Evolutionary conservation across 2,329 filamentous ascomycete genomes (phyloP).

Genomic region (Penicillium olsonii): DNA sequence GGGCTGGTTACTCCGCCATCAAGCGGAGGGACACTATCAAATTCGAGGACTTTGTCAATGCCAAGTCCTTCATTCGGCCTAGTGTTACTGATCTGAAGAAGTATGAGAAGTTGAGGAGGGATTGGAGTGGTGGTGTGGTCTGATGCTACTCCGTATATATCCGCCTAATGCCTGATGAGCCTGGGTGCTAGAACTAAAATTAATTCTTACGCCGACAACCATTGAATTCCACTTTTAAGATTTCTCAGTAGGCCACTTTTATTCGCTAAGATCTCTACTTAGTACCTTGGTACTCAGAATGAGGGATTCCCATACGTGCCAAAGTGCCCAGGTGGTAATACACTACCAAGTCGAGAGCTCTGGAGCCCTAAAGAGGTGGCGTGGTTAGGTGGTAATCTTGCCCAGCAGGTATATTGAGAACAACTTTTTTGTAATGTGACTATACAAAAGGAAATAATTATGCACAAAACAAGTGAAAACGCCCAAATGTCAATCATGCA

Average conservation of each 20-base stretch:
- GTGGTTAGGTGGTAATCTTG: background rate
- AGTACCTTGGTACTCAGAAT: too few relatives aligned
- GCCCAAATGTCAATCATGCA: constrained; percentile 24
- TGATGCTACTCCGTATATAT: constrained; percentile 16
- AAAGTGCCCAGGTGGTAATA: too few relatives aligned
- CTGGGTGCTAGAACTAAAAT: too few relatives aligned
- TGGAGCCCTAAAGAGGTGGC: too few relatives aligned
- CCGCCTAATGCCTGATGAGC: background rate
- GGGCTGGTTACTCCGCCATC: constrained; percentile 61
- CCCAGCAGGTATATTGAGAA: background rate
- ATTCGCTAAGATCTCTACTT: too few relatives aligned
- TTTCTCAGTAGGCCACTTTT: too few relatives aligned
- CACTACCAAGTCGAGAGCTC: too few relatives aligned
- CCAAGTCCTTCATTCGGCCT: constrained; percentile 43
- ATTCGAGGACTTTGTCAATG: constrained; percentile 45
- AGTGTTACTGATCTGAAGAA: constrained; percentile 60
- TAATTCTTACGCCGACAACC: too few relatives aligned
- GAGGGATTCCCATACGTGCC: too few relatives aligned
- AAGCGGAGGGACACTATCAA: constrained; percentile 51
- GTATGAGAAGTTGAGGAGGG: constrained; percentile 57
- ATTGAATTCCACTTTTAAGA: too few relatives aligned
- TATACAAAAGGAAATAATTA: constrained; percentile 28
- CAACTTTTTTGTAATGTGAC: constrained; percentile 31
- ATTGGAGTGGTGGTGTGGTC: constrained; percentile 46
- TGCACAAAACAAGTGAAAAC: constrained; percentile 29